Base-by-base conservation (phyloP, 2,329 filamentous ascomycete species). In the Colletotrichum cereale region DNA sequence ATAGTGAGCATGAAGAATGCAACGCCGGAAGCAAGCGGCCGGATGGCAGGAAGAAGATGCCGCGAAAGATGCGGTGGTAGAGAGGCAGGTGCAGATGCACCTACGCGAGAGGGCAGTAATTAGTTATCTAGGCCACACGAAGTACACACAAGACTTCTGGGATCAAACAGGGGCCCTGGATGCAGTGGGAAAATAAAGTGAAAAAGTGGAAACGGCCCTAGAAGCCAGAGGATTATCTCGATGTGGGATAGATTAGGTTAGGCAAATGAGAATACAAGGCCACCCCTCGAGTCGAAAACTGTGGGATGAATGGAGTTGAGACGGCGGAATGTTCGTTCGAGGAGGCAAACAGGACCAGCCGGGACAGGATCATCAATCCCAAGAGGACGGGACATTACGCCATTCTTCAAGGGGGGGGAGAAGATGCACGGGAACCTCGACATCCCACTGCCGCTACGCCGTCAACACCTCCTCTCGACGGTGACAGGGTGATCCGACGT, bases 181-280 rank as follows among this genome's bases (percentile, higher is more conserved):
- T 38, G 36, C 65, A 50, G 56, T 34, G 38, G 29, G 26, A 34
- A 60, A 65, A 50, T 38, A 18, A 50, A 61, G 24, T 38, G 50
- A 26, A 62, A 71, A 72, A 69, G 69, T 72, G 69, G 69, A n/a
- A 68, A 72, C 69, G 44, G 60, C 42, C 65, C 65, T 68, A 40
- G 44, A 42, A 52, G 50, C 21, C 53, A 62, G 44, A 71, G 29
- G 52, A 58, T 52, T 47, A 55, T 55, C 47, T 68, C 44, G 47
- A 64, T 26, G 65, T 53, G 58, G 65, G 65, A 53, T 53, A 57
- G 38, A 53, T 71, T 52, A 40, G n/a, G 18, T 48, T 53, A 63
- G 65, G 48, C 65, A 72, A 69, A 72, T 72, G 69, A 72, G 60
- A 38, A 47, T 71, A 26, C 24, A 31, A 31, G 34, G 52, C 64